Evolutionary conservation across 176 grass and related monocot genomes (phyloP), one percentile per base, ranked within the genome.

Genomic region (Raddia distichophylla): DNA sequence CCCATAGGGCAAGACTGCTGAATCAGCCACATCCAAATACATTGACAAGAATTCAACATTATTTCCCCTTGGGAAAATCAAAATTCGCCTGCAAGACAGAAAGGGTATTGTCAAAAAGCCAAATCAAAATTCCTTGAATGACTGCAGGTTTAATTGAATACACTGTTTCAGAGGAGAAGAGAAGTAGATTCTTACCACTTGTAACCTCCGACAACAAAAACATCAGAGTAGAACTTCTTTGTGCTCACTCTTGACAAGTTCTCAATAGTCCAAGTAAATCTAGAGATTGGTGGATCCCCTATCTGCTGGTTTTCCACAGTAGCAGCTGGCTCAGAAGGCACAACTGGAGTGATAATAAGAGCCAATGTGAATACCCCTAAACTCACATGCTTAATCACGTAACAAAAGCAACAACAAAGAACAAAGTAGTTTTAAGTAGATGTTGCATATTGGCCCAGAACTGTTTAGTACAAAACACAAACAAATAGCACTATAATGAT

Each of bases 21-120:
- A 95, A 88, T 99, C 97, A 0, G 97, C 97, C 50, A 99, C 93
- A 87, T 99, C 97, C 89, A 99, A 80, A 86, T 99, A 99, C 87
- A 95, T 95, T 43, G 97, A 99, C 74, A 99, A 80, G 71, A 91
- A 88, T 69, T 96, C 97, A 48, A 96, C 93, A 90, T 99, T 99
- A 78, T 99, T 99, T 80, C 97, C 97, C 66, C 94, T 90, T 17
- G 97, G 97, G 78, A 99, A 99, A 86, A 99, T 92, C 85, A 99
- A 80, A 78, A 96, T 89, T 69, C 97, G 82, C 97, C 97, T 99
- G 71, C 71, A 74, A 83, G 78, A 77, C 60, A 85, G 48, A 79
- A 60, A 53, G 3, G 37, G 44, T 69, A 3, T 5, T 60, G 71
- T 70, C 44, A 74, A 74, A 78, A 54, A 64, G 80, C 13, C 15